Evolutionary conservation across 116 monocot genomes (phyloP), one percentile per base, ranked within the genome.

Genomic region (Zostera marina): DNA sequence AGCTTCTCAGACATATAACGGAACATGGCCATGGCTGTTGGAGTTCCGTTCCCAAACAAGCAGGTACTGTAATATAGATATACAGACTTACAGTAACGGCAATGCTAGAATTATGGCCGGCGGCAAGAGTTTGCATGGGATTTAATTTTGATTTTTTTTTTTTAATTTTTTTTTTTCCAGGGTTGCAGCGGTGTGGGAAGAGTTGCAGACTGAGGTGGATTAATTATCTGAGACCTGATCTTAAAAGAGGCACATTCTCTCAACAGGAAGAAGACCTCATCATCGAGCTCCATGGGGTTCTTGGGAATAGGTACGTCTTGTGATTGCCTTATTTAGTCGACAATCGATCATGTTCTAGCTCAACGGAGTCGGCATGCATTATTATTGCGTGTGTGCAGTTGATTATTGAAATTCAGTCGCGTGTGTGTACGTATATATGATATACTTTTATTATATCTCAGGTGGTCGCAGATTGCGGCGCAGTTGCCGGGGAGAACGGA

Each of bases 401-500:
- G 32, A 5, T 32, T 32, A 32, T 32, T 32, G 4, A 32, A 1
- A 32, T 32, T 32, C 5, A 32, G 2, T 32, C n/a, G n/a, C n/a
- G 32, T 32, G 5, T 32, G 32, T n/a, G 32, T 32, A 32, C 32
- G 32, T 32, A 3, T 32, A n/a, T n/a, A n/a, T n/a, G n/a, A n/a
- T n/a, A n/a, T n/a, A n/a, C n/a, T n/a, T n/a, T n/a, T n/a, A n/a
- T n/a, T n/a, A n/a, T n/a, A 9, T 58, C 47, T 26, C 70, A 90
- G 90, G 71, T 90, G 90, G 90, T 84, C 90, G 21, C 84, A 90
- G 56, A 89, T 89, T 72, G 89, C 89, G 26, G 71, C 78, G 6
- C 70, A 76, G 60, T 52, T 89, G 66, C 84, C 84, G 8, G 89
- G 89, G 42, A 84, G 89, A 52, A 84, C 89, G 11, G 89, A 89